Evolutionary conservation across 140 eudicot species (phyloP), one percentile per base, ranked within the genome.

Genomic region (Erigeron philadelphicus): DNA sequence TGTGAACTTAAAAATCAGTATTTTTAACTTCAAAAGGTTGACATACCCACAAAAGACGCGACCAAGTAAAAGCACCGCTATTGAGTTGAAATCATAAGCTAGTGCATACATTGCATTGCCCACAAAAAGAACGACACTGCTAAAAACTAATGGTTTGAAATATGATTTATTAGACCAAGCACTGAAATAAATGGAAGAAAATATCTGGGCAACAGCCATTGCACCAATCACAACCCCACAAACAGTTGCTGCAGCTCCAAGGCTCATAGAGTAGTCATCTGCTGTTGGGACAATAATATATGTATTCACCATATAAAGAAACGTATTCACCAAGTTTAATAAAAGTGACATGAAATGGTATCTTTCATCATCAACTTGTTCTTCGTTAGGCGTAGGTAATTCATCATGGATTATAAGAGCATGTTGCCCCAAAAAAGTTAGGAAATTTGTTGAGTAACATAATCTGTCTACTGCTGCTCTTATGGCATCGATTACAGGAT

Each of bases 221-320:
- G 98, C 82, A 58, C 98, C 98, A 64, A 93, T 89, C 52, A 93
- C 94, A 41, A 84, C 68, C 45, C 98, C 96, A 21, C 98, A 93
- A 68, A 85, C 88, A 19, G 98, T 93, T 67, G 96, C 82, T 68
- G 96, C 96, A 74, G 96, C 96, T 74, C 98, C 98, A 61, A 93
- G 85, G 76, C 96, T 89, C 79, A 76, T 73, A 43, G 98, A 85
- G 73, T 93, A 93, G 70, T 84, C 85, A 75, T 93, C 98, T 8
- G 98, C 98, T 62, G 98, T 89, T 11, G 98, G 98, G 60, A 93
- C 98, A 66, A 93, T 89, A 50, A 89, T 93, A 68, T 93, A 93
- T 0, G 98, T 86, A 69, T 89, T 93, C 78, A 89, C 96, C 98
- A 93, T 89, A 76, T 93, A 93, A 48, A 89, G 85, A 73, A 93